A percentile compares a stretch with the other conserved stretches of the same genome.
Conservation (phyloP, 2,329 filamentous ascomycete species). For the Penicillium expansum region DNA sequence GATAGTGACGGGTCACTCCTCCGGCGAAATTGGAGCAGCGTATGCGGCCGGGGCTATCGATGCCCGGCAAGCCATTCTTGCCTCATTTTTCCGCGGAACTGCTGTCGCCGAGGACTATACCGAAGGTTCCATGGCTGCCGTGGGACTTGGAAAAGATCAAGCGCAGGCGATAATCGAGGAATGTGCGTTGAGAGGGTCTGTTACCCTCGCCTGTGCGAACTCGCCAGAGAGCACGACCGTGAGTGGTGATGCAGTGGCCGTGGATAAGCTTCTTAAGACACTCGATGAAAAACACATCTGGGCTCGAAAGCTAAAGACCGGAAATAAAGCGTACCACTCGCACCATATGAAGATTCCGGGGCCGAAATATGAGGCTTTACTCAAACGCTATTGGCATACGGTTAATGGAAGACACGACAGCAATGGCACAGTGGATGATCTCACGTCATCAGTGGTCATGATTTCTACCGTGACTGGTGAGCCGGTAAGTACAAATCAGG, state of each 20-base stretch:
- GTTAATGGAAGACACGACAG: background rate
- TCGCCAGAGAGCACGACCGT: background rate
- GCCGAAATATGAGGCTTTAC: background rate
- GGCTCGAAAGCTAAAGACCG: background rate
- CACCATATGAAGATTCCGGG: background rate
- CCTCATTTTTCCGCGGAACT: background rate
- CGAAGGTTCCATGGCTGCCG: slow-evolving; percentile 22
- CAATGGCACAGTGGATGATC: background rate
- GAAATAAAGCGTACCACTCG: background rate
- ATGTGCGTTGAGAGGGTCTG: slow-evolving; percentile 1
- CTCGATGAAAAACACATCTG: background rate
- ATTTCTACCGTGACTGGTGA: background rate
- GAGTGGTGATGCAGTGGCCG: background rate
- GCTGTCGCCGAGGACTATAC: background rate
- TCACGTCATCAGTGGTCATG: background rate
- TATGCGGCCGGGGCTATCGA: slow-evolving; percentile 6
- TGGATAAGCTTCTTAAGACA: background rate
- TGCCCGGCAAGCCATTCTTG: slow-evolving; percentile 2
- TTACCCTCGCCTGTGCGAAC: background rate
- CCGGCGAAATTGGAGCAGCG: slow-evolving; percentile 11
- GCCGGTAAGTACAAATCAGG: background rate
- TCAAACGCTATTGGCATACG: background rate
- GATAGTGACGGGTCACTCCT: slow-evolving; percentile 7
- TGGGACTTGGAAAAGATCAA: slow-evolving; percentile 11
- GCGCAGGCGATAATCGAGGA: slow-evolving; percentile 7